Evolutionary conservation across 1,284 basidiomycete genomes (phyloP).

Genomic region (Waitea zeae): DNA sequence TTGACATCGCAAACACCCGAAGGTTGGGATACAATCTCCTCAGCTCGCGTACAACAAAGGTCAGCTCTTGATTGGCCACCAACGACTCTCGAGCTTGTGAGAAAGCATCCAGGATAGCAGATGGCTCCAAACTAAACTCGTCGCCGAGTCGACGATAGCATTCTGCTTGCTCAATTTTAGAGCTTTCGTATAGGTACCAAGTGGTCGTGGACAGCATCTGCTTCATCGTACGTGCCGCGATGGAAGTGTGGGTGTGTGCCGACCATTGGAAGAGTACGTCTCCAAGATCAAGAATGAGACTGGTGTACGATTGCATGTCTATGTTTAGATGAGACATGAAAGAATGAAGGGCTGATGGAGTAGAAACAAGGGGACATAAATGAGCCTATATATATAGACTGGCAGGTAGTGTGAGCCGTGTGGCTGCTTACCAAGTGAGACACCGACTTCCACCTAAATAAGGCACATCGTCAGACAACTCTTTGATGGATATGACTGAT

Average conservation of each 20-base stretch:
- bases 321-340: too few relatives aligned
- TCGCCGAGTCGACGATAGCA: slow-evolving; percentile 24
- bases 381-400: too few relatives aligned
- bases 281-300: slow-evolving; percentile 35
- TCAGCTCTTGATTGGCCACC: slow-evolving; percentile 23
- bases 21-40: slow-evolving; percentile 16
- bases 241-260: slow-evolving; percentile 24
- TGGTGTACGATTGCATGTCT: too few relatives aligned
- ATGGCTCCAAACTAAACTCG: slow-evolving; percentile 21
- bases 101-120: slow-evolving; percentile 25
- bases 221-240: slow-evolving; percentile 24
- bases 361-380: too few relatives aligned
- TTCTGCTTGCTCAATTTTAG: slow-evolving; percentile 24
- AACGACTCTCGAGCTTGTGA: slow-evolving; percentile 27
- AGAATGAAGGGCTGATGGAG: too few relatives aligned
- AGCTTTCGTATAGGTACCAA: slow-evolving; percentile 40
- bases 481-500: too few relatives aligned
- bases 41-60: slow-evolving; percentile 26
- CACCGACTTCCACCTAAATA: too few relatives aligned
- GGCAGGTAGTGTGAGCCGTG: too few relatives aligned
- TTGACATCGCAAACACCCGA: slow-evolving; percentile 37
- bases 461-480: too few relatives aligned
- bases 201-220: slow-evolving; percentile 26
- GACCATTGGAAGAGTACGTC: slow-evolving; percentile 44
- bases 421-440: too few relatives aligned